Evolutionary conservation across 2,329 filamentous ascomycete genomes (phyloP).

Genomic region (Neonectria punicea): DNA sequence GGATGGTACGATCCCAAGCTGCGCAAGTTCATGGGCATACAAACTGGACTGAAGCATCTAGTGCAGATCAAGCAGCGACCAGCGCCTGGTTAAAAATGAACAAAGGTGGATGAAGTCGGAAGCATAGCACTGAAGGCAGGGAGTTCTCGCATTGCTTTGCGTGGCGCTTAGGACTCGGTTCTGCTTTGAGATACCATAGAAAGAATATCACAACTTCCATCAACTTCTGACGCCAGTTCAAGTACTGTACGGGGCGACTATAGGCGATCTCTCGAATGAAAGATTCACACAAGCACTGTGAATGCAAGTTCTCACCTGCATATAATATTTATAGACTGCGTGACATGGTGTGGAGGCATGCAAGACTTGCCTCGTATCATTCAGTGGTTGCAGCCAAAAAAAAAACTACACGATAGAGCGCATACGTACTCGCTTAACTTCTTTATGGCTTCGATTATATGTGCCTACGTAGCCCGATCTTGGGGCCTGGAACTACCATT

Average conservation of each 20-base stretch:
- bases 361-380: too few species aligned
- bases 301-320: too few species aligned
- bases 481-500: not conserved
- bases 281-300: not conserved
- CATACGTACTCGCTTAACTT: not conserved
- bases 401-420: not conserved
- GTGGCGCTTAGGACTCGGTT: slow-evolving; percentile 41
- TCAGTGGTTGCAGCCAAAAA: too few species aligned
- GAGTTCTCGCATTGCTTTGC: slow-evolving; percentile 34
- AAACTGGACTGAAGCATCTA: slow-evolving; percentile 57
- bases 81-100: slow-evolving; percentile 40
- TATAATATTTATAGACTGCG: too few species aligned
- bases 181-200: slow-evolving; percentile 44
- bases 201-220: slow-evolving; percentile 33
- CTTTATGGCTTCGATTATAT: not conserved
- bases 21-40: slow-evolving; percentile 53
- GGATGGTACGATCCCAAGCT: slow-evolving; percentile 68
- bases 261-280: not conserved
- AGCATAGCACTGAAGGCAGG: slow-evolving; percentile 11
- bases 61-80: slow-evolving; percentile 54
- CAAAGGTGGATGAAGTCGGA: not conserved
- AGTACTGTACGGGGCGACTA: not conserved
- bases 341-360: too few species aligned
- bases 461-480: not conserved
- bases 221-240: not conserved